phyloP scores from a whole-genome alignment of 441 rosid species.

The Eugenia klotzschiana region DNA sequence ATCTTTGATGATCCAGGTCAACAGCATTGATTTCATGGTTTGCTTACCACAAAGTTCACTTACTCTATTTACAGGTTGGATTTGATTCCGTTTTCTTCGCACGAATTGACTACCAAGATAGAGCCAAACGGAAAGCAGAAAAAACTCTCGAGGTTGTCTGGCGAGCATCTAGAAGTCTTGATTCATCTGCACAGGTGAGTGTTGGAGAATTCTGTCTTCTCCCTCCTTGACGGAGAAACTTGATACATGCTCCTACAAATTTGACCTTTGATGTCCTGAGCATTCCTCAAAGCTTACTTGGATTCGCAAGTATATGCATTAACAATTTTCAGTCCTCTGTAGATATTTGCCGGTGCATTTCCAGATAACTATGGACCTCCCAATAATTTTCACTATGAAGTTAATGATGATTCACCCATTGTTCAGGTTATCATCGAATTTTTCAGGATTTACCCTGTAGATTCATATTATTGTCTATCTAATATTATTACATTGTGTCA shows the following conservation, averaged over 20 bases:
- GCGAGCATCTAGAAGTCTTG: conserved; percentile 82
- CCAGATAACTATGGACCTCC: background rate
- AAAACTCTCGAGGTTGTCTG: conserved; percentile 95
- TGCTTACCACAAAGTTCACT: conserved; percentile 2
- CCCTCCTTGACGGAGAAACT: background rate
- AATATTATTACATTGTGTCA: background rate
- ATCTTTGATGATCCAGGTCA: background rate
- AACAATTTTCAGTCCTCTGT: background rate
- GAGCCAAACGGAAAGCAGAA: conserved; percentile 64
- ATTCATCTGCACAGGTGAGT: conserved; percentile 74
- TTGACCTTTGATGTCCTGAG: background rate
- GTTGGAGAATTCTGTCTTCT: background rate
- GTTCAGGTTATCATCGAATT: background rate
- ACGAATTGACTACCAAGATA: conserved; percentile 96
- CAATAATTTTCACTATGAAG: background rate
- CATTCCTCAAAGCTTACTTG: background rate
- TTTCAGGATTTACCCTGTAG: background rate
- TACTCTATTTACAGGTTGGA: conserved; percentile 46
- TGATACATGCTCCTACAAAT: background rate
- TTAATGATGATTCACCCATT: background rate
- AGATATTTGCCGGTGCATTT: background rate
- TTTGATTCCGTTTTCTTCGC: conserved; percentile 87
- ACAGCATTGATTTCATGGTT: background rate
- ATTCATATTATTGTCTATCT: background rate
- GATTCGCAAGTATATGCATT: background rate